Conservation (phyloP, 2,329 filamentous ascomycete species). For the Pseudomassariella vexata region DNA sequence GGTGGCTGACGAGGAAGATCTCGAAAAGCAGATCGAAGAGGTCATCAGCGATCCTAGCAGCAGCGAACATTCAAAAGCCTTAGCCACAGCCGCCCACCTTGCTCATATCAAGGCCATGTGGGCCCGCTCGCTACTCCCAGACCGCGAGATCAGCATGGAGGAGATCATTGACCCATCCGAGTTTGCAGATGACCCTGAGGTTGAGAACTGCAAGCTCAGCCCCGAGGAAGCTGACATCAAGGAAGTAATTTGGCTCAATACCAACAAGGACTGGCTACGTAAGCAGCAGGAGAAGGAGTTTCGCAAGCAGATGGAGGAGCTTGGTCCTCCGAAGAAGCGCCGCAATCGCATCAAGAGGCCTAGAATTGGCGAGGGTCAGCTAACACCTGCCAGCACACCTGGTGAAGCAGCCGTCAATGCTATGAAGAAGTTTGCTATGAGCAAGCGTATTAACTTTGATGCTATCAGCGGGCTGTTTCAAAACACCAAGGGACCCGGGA, state of each 20-base stretch:
- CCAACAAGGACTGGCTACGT: slow-evolving; percentile 91
- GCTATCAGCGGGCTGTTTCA: slow-evolving; percentile 55
- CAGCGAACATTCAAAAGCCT: slow-evolving; percentile 46
- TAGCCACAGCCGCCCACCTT: slow-evolving; percentile 52
- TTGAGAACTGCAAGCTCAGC: slow-evolving; percentile 70
- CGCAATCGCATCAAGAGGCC: slow-evolving; percentile 44
- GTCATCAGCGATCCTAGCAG: slow-evolving; percentile 59
- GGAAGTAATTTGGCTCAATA: slow-evolving; percentile 88
- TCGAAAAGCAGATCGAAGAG: slow-evolving; percentile 66
- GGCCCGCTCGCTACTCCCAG: slow-evolving; percentile 41
- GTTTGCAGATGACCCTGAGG: slow-evolving; percentile 85
- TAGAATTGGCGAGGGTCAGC: slow-evolving; percentile 59
- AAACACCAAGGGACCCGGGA: slow-evolving; percentile 41
- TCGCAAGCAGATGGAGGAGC: slow-evolving; percentile 56
- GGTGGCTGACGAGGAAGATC: slow-evolving; percentile 55
- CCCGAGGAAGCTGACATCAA: slow-evolving; percentile 74
- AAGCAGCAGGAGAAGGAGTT: slow-evolving; percentile 80
- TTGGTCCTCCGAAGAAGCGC: slow-evolving; percentile 49
- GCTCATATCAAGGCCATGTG: slow-evolving; percentile 48
- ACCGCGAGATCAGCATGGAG: slow-evolving; percentile 48
- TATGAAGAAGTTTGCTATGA: slow-evolving; percentile 62
- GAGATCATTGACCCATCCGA: slow-evolving; percentile 71
- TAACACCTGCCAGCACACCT: slow-evolving; percentile 59
- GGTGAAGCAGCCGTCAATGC: slow-evolving; percentile 65
- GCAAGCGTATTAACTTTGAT: slow-evolving; percentile 71